phyloP scores from a whole-genome alignment of 2,329 filamentous ascomycete genomes.

The Penicillium palitans region DNA sequence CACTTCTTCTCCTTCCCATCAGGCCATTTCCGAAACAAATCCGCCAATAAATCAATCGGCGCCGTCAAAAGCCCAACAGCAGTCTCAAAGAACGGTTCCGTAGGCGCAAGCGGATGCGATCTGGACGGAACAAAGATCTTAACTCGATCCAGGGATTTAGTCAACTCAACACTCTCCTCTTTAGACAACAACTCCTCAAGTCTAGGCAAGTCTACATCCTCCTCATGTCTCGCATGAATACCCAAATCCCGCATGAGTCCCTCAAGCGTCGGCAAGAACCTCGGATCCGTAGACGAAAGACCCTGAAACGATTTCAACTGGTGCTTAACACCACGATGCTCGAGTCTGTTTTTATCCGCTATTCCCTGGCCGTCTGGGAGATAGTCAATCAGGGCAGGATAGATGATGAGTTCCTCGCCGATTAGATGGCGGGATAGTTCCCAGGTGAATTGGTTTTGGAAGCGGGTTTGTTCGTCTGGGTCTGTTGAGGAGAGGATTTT shows the following conservation, averaged over 20 bases:
- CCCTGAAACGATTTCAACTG: constrained; percentile 53
- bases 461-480: constrained; percentile 48
- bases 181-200: constrained; percentile 48
- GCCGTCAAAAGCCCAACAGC: constrained; percentile 56
- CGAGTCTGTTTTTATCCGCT: constrained; percentile 51
- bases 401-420: constrained; percentile 55
- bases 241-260: constrained; percentile 46
- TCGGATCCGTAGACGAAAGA: constrained; percentile 40
- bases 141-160: constrained; percentile 50
- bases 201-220: constrained; percentile 49
- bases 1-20: neutral
- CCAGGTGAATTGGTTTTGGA: constrained; percentile 56
- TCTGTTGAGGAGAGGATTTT: constrained; percentile 45
- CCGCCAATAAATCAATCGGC: constrained; percentile 57
- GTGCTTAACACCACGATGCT: constrained; percentile 57
- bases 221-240: constrained; percentile 54
- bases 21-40: constrained; percentile 59
- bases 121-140: constrained; percentile 57
- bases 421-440: constrained; percentile 54
- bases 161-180: constrained; percentile 40
- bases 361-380: constrained; percentile 47
- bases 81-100: constrained; percentile 59
- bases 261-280: constrained; percentile 49
- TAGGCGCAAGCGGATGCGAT: constrained; percentile 53
- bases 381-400: constrained; percentile 55